Percentiles rank a stretch among this genome's conserved stretches.
Evolutionary conservation across 2,329 filamentous ascomycete species (phyloP).

Genomic region (Dothistroma pini): DNA sequence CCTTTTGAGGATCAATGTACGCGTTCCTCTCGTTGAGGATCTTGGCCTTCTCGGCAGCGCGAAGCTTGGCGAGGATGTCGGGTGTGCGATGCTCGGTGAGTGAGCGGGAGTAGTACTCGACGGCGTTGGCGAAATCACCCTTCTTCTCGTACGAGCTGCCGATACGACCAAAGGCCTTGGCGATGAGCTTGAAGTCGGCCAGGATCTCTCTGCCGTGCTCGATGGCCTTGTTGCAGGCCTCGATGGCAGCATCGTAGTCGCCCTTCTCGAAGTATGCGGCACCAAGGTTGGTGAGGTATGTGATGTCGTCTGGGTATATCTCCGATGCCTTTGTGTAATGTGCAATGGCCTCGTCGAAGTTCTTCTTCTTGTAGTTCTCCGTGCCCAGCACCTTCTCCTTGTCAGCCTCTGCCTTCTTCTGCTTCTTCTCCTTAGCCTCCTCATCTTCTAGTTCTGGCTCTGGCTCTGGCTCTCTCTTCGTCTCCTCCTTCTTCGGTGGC

Average conservation of each 20-base stretch:
- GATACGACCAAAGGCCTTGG: constrained; percentile 95
- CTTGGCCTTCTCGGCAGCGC: constrained; percentile 83
- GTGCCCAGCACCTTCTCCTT: constrained; percentile 93
- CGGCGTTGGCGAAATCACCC: constrained; percentile 72
- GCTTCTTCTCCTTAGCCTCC: constrained; percentile 76
- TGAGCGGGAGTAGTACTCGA: constrained; percentile 88
- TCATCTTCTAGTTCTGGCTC: constrained; percentile 71
- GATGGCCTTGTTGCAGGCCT: constrained; percentile 80
- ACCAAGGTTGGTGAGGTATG: constrained; percentile 93
- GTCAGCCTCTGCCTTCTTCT: constrained; percentile 89
- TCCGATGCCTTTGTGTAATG: constrained; percentile 98
- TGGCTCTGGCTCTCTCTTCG: constrained; percentile 62
- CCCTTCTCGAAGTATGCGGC: constrained; percentile 96
- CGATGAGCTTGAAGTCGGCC: constrained; percentile 96
- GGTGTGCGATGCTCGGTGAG: constrained; percentile 96
- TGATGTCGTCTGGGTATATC: constrained; percentile 80
- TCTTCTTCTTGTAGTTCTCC: constrained; percentile 95
- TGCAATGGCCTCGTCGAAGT: constrained; percentile 90
- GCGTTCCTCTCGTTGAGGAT: constrained; percentile 69
- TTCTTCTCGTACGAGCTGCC: constrained; percentile 90
- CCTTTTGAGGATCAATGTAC: constrained; percentile 87
- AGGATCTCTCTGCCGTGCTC: constrained; percentile 85
- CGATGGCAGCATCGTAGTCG: constrained; percentile 82
- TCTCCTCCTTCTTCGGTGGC: constrained; percentile 39
- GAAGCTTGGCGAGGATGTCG: constrained; percentile 88